Evolutionary conservation across 2,329 filamentous ascomycete genomes (phyloP).

Genomic region (Amylocarpus encephaloides): DNA sequence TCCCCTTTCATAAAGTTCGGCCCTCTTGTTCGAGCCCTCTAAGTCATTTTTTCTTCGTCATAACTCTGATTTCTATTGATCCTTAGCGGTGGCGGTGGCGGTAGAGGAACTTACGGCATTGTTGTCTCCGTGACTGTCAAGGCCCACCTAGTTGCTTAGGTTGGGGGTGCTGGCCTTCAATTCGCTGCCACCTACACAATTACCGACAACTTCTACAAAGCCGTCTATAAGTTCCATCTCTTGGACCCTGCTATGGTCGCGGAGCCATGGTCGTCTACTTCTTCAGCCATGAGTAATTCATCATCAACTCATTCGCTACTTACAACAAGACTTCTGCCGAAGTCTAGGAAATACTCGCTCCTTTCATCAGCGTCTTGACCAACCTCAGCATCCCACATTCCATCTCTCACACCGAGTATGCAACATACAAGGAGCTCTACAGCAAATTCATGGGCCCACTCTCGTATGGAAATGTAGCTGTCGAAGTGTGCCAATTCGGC

Average conservation of each 20-base stretch:
- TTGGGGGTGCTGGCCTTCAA: constrained; percentile 39
- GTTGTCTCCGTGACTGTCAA: constrained; percentile 50
- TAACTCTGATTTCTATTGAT: constrained; percentile 58
- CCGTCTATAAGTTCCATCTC: constrained; percentile 40
- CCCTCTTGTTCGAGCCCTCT: no score
- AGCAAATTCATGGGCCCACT: constrained; percentile 29
- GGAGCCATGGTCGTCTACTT: constrained; percentile 45
- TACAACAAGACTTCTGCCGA: constrained; percentile 40
- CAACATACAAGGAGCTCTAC: constrained; percentile 28
- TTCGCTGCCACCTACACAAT: constrained; percentile 34
- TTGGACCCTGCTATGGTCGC: constrained; percentile 41
- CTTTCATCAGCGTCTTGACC: constrained; percentile 38
- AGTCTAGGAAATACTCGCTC: constrained; percentile 39
- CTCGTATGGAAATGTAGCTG: constrained; percentile 25
- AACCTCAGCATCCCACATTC: constrained; percentile 32
- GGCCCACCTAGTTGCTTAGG: constrained; percentile 39
- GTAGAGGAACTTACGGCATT: constrained; percentile 52
- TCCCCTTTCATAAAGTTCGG: no score
- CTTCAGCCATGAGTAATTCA: constrained; percentile 42
- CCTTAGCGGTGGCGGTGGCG: constrained; percentile 54
- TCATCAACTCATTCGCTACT: constrained; percentile 41
- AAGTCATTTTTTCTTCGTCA: no score
- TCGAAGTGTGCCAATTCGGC: constrained; percentile 34
- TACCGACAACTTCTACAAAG: constrained; percentile 42
- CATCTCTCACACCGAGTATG: constrained; percentile 18